Evolutionary conservation across 495 filamentous ascomycete species (phyloP).

Genomic region (Chaetomidium leptoderma): DNA sequence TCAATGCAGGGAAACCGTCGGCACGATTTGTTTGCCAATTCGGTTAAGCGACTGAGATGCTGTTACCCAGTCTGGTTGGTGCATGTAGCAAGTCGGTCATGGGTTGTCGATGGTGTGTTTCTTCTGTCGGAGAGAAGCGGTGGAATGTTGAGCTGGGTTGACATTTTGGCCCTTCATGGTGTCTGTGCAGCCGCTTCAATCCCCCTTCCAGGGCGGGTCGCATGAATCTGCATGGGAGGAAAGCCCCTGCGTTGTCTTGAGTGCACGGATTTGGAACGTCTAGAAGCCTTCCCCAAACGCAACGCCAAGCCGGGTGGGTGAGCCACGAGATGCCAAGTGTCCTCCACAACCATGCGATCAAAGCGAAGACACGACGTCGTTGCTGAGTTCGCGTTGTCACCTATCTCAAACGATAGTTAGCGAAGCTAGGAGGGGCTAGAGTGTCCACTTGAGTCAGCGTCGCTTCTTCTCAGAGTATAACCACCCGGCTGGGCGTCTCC

Average conservation of each 20-base stretch:
- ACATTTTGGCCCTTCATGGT: slow-evolving; percentile 7
- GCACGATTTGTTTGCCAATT: slow-evolving; percentile 11
- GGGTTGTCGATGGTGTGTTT: background rate
- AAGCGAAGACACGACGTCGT: background rate
- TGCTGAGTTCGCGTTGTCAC: background rate
- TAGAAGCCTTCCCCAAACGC: slow-evolving; percentile 30
- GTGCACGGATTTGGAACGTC: slow-evolving; percentile 33
- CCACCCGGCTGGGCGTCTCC: background rate
- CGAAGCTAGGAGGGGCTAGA: background rate
- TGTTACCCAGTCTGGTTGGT: background rate
- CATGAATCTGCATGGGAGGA: slow-evolving; percentile 31
- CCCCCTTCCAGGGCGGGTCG: slow-evolving; percentile 14
- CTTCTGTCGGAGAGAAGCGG: slow-evolving; percentile 1
- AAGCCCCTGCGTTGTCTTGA: slow-evolving; percentile 23
- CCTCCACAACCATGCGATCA: slow-evolving; percentile 1
- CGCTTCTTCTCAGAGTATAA: no score
- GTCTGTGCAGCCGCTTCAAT: slow-evolving; percentile 11
- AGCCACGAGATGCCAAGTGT: slow-evolving; percentile 10
- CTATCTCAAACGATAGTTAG: background rate
- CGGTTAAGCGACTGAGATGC: background rate
- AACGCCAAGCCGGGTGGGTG: slow-evolving; percentile 14
- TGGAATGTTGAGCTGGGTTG: background rate
- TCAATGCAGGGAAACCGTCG: slow-evolving; percentile 17
- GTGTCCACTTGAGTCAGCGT: background rate
- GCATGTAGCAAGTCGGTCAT: background rate